These are phyloP conservation scores for Lachnellula occidentalis DNA, from an alignment of 2,329 filamentous ascomycete species.

Conservation along the genomic window DNA sequence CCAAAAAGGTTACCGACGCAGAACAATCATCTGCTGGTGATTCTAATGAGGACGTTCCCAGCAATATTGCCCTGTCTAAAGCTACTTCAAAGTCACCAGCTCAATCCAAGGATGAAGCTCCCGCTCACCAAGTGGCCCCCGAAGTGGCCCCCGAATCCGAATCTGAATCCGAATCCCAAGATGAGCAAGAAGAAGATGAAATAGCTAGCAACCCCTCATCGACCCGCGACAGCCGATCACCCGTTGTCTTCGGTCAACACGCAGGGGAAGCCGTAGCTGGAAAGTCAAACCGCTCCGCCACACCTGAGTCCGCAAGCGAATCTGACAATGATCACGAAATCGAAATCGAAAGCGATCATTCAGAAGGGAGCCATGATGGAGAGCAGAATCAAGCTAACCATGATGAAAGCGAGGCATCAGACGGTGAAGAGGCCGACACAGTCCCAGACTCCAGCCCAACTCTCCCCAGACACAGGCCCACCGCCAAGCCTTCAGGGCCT, in stretches of 20 bases:
- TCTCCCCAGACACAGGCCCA: slow-evolving; percentile 1
- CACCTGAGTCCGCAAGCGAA: neutral
- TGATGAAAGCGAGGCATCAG: slow-evolving; percentile 7
- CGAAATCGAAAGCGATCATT: neutral
- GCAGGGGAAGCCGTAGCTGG: neutral
- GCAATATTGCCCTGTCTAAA: neutral
- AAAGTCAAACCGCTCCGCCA: neutral
- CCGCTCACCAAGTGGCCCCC: neutral
- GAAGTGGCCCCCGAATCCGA: neutral
- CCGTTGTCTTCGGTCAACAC: slow-evolving; percentile 23
- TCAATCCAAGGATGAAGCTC: neutral
- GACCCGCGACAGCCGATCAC: slow-evolving; percentile 26
- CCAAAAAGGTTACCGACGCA: neutral
- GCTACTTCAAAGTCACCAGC: neutral
- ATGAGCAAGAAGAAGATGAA: slow-evolving; percentile 7
- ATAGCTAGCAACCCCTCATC: slow-evolving; percentile 21
- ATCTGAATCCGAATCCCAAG: neutral
- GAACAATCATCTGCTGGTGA: neutral
- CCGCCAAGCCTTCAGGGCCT: neutral
- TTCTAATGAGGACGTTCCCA: neutral
- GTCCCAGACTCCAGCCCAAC: slow-evolving; percentile 17
- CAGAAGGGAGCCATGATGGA: neutral
- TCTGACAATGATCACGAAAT: neutral
- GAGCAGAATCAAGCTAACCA: neutral
- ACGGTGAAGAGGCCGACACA: slow-evolving; percentile 1